A percentile compares a stretch with the other conserved stretches of the same genome.
phyloP scores from a whole-genome alignment of 2,329 filamentous ascomycete genomes.

The Orbilia oligospora region DNA sequence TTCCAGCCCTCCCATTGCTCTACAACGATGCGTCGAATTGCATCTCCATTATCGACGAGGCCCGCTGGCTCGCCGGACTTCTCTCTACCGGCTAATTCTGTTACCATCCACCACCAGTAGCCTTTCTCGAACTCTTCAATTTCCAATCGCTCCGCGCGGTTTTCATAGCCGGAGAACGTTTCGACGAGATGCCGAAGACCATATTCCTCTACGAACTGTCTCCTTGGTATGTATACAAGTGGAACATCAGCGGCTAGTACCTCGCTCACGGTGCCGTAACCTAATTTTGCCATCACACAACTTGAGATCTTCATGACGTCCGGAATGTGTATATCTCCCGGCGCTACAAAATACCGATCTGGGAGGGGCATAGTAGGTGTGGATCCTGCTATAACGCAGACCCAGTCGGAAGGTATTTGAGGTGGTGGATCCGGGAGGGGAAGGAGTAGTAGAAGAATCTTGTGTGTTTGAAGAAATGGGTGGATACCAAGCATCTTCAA shows the following conservation, averaged over 20 bases:
- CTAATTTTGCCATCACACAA: slow-evolving; percentile 58
- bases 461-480: slow-evolving; percentile 3
- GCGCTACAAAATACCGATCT: slow-evolving; percentile 51
- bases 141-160: slow-evolving; percentile 45
- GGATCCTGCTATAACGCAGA: slow-evolving; percentile 49
- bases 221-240: slow-evolving; percentile 45
- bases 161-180: slow-evolving; percentile 43
- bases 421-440: slow-evolving; percentile 43
- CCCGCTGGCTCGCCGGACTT: slow-evolving; percentile 2
- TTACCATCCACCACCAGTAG: slow-evolving; percentile 51
- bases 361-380: slow-evolving; percentile 50
- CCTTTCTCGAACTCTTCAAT: slow-evolving; percentile 50
- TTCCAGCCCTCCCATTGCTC: slow-evolving; percentile 34
- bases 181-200: slow-evolving; percentile 48
- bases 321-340: slow-evolving; percentile 48
- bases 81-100: slow-evolving; percentile 40
- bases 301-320: slow-evolving; percentile 57
- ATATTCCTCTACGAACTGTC: slow-evolving; percentile 55
- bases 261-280: slow-evolving; percentile 53
- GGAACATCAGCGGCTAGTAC: slow-evolving; percentile 50
- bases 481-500: slow-evolving; percentile 42
- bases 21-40: slow-evolving; percentile 36
- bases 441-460: slow-evolving; percentile 40
- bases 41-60: slow-evolving; percentile 34
- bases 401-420: slow-evolving; percentile 55